A percentile compares a stretch with the other conserved stretches of the same genome.
Conservation (phyloP, 345 rosid species). For the Eucalyptus caleyi region DNA sequence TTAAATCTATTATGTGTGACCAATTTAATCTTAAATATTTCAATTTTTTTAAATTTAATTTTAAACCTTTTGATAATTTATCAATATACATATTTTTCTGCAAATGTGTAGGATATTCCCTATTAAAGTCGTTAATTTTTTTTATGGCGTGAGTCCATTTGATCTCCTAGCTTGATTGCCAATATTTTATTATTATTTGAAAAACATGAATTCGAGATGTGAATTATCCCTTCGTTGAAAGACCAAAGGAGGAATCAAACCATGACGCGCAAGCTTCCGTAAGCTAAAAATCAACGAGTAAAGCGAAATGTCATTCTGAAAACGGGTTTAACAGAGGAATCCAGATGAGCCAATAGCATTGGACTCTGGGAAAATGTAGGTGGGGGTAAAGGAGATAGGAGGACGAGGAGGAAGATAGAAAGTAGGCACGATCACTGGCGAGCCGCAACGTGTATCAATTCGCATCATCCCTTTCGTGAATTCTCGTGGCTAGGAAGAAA, state of each 20-base stretch:
- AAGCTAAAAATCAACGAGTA: background rate
- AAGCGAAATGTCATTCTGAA: background rate
- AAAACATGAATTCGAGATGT: background rate
- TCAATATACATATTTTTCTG: background rate
- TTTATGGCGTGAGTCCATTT: background rate
- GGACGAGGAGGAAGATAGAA: background rate
- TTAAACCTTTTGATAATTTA: background rate
- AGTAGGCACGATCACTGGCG: background rate
- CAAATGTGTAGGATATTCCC: background rate
- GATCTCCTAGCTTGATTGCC: background rate
- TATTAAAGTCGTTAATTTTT: background rate
- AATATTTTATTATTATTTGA: background rate
- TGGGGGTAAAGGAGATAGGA: background rate
- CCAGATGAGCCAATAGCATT: background rate
- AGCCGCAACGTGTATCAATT: background rate
- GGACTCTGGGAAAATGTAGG: background rate
- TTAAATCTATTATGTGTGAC: fast-evolving
- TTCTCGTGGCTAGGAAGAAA: background rate
- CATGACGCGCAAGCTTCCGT: background rate
- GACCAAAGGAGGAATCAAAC: background rate
- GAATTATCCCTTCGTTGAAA: background rate
- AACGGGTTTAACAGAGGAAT: background rate
- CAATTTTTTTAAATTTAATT: fast-evolving
- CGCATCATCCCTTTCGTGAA: background rate
- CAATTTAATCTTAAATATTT: fast-evolving